These are phyloP conservation scores for Epichloe hybrida DNA, from an alignment of 2,329 filamentous ascomycete species.

Conservation along the genomic window DNA sequence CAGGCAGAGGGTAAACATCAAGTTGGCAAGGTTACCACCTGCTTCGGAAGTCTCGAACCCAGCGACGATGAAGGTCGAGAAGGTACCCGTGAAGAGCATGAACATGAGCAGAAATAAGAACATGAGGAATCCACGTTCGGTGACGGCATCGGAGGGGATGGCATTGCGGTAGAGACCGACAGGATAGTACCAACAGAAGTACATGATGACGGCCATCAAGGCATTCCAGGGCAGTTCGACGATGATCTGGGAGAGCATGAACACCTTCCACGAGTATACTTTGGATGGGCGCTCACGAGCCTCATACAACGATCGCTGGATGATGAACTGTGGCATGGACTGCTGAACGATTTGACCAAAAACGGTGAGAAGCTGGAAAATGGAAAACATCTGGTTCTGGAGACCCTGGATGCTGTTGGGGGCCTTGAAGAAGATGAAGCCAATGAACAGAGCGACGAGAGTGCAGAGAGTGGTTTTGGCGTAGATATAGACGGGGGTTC, in stretches of 20 bases:
- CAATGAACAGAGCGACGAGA: constrained; percentile 59
- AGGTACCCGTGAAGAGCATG: constrained; percentile 69
- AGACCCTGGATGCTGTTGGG: constrained; percentile 62
- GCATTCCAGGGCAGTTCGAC: constrained; percentile 81
- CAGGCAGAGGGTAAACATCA: constrained; percentile 59
- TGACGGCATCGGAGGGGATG: constrained; percentile 41
- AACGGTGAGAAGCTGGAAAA: constrained; percentile 73
- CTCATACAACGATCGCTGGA: constrained; percentile 70
- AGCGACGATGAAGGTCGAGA: constrained; percentile 65
- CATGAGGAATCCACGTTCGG: constrained; percentile 63
- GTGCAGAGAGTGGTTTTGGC: constrained; percentile 60
- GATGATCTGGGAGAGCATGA: constrained; percentile 70
- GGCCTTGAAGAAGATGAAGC: constrained; percentile 65
- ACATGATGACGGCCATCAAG: constrained; percentile 64
- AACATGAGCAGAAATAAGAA: constrained; percentile 66
- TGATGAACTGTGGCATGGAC: constrained; percentile 77
- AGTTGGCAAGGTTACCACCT: constrained; percentile 61
- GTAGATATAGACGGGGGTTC: constrained; percentile 79
- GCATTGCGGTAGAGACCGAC: constrained; percentile 66
- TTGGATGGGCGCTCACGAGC: constrained; percentile 74
- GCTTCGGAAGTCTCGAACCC: constrained; percentile 63
- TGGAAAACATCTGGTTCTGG: constrained; percentile 75
- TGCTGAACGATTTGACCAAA: constrained; percentile 70
- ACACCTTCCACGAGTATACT: constrained; percentile 74
- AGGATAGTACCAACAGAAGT: constrained; percentile 74